Evolutionary conservation across 805 yeast species (phyloP).

Genomic region (Nakazawaea wyomingensis): DNA sequence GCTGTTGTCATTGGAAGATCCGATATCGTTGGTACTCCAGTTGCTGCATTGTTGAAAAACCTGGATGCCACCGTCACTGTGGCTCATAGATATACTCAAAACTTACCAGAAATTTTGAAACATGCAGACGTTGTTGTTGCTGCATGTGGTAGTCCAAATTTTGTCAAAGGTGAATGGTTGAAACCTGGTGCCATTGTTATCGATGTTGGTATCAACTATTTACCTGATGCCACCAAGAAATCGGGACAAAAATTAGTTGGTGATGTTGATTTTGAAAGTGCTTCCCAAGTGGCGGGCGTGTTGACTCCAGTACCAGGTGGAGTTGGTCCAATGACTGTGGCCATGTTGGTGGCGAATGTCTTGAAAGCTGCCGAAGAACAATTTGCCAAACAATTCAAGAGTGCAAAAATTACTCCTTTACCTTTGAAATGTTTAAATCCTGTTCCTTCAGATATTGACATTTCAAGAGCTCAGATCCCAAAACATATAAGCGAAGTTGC

Average conservation of each 20-base stretch:
- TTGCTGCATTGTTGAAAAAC: conserved; percentile 73
- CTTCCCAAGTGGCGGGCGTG: conserved; percentile 54
- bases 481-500: conserved; percentile 67
- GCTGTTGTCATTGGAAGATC: conserved; percentile 94
- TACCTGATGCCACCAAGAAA: conserved; percentile 67
- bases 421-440: conserved; percentile 53
- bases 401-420: conserved; percentile 47
- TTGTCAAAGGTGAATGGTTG: conserved; percentile 82
- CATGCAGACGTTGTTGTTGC: conserved; percentile 86
- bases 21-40: conserved; percentile 95
- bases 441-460: conserved; percentile 77
- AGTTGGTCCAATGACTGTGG: conserved; percentile 99
- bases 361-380: conserved; percentile 69
- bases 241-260: conserved; percentile 88
- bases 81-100: conserved; percentile 68
- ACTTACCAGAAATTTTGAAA: conserved; percentile 50
- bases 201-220: conserved; percentile 93
- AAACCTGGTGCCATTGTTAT: conserved; percentile 81
- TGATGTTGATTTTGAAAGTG: conserved; percentile 81
- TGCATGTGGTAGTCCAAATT: conserved; percentile 85
- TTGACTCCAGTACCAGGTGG: conserved; percentile 99
- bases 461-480: conserved; percentile 72
- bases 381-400: conserved; percentile 18
- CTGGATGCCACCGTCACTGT: conserved; percentile 85
- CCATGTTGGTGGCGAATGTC: conserved; percentile 86